Evolutionary conservation across 257 asterid species (phyloP).

Genomic region (Gentiana straminea): DNA sequence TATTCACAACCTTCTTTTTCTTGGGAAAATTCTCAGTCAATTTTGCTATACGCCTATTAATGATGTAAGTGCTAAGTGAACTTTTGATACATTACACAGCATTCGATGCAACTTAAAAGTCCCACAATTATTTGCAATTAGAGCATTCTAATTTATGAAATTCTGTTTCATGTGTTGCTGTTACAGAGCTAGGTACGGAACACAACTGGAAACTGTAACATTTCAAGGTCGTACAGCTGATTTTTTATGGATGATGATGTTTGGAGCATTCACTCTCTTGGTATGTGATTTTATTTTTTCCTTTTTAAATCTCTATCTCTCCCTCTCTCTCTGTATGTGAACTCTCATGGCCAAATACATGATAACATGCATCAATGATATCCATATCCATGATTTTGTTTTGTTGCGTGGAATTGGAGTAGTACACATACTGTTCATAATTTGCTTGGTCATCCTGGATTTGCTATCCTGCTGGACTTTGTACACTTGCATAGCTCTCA

Average conservation of each 20-base stretch:
- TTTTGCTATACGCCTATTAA: slow-evolving; percentile 93
- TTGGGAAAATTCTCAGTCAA: slow-evolving; percentile 85
- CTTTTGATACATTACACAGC: not conserved
- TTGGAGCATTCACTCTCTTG: slow-evolving; percentile 77
- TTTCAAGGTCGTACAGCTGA: slow-evolving; percentile 90
- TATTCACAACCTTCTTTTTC: slow-evolving; percentile 71
- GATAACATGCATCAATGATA: not conserved
- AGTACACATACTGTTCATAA: not conserved
- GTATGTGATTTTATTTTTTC: slow-evolving; percentile 23
- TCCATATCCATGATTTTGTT: not conserved
- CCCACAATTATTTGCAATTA: not conserved
- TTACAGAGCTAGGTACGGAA: slow-evolving; percentile 92
- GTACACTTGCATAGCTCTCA: not conserved
- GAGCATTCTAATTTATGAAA: not conserved
- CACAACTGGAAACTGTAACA: slow-evolving; percentile 86
- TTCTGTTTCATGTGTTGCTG: slow-evolving; percentile 17
- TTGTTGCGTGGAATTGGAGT: not conserved
- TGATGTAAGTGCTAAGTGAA: slow-evolving; percentile 58
- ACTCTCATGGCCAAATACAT: not conserved
- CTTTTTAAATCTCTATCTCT: not conserved
- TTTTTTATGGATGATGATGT: slow-evolving; percentile 96
- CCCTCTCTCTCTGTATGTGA: not conserved
- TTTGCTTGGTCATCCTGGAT: not conserved
- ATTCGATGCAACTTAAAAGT: not conserved
- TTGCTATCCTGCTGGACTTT: slow-evolving; percentile 1